Percentiles rank a stretch among this genome's conserved stretches.
phyloP scores from a whole-genome alignment of 2,329 filamentous ascomycete species.

The Claviceps maximensis region DNA sequence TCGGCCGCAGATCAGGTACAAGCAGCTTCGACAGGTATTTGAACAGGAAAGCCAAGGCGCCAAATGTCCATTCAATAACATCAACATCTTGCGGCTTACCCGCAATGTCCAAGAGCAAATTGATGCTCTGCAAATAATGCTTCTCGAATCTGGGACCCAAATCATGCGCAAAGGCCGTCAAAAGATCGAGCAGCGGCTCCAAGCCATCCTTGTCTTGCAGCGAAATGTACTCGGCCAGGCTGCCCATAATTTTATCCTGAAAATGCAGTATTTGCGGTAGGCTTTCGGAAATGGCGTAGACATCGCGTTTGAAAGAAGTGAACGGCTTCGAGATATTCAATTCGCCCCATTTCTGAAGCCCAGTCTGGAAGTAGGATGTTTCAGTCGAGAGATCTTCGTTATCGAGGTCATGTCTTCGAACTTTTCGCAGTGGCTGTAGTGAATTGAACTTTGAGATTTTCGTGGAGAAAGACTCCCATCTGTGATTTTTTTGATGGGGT shows the following conservation, averaged over 20 bases:
- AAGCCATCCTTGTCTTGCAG: constrained; percentile 66
- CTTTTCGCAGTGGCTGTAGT: constrained; percentile 81
- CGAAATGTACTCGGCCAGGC: constrained; percentile 63
- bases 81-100: constrained; percentile 65
- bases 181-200: constrained; percentile 75
- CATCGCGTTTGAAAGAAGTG: constrained; percentile 60
- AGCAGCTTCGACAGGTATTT: constrained; percentile 88
- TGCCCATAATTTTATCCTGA: constrained; percentile 69
- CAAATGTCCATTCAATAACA: constrained; percentile 97
- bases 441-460: constrained; percentile 82
- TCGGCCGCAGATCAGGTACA: constrained; percentile 71
- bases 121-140: constrained; percentile 66
- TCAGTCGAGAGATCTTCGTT: constrained; percentile 61
- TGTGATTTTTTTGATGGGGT: constrained; percentile 66
- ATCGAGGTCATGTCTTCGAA: constrained; percentile 73
- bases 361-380: constrained; percentile 76
- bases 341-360: constrained; percentile 80
- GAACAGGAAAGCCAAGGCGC: constrained; percentile 86
- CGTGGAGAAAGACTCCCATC: constrained; percentile 81
- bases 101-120: constrained; percentile 64
- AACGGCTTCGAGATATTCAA: constrained; percentile 81
- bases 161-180: constrained; percentile 91
- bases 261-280: constrained; percentile 87
- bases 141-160: constrained; percentile 78
- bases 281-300: constrained; percentile 70